A percentile compares a stretch with the other conserved stretches of the same genome.
phyloP scores from a whole-genome alignment of 148 eudicot species.

The Amaranthus cruentus region DNA sequence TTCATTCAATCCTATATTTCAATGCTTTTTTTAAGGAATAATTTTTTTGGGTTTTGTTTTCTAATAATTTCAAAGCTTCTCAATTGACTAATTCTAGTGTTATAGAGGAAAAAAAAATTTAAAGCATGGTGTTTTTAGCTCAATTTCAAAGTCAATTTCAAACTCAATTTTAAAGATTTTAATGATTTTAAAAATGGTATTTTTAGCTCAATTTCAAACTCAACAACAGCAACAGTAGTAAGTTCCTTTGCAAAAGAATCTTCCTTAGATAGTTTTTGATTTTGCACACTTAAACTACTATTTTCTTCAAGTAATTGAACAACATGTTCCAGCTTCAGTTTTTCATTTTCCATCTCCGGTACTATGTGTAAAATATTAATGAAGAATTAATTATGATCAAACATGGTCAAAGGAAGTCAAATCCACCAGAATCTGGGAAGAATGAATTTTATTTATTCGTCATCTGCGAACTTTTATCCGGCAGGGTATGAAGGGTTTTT shows the following conservation, averaged over 20 bases:
- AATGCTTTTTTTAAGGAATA: conserved; percentile 13
- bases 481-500: too few relatives aligned
- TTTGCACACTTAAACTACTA: conserved; percentile 81
- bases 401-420: too few relatives aligned
- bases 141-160: conserved; percentile 38
- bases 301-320: conserved; percentile 60
- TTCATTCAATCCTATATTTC: conserved; percentile 20
- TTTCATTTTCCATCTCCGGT: conserved; percentile 87
- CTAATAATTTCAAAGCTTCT: conserved; percentile 10
- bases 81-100: conserved; percentile 11
- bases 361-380: not conserved
- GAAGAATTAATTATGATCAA: too few relatives aligned
- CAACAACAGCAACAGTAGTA: conserved; percentile 96
- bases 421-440: too few relatives aligned
- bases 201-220: conserved; percentile 43
- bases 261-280: conserved; percentile 86
- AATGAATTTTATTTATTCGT: too few relatives aligned
- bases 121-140: conserved; percentile 21
- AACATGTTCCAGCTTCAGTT: conserved; percentile 61
- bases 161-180: too few relatives aligned
- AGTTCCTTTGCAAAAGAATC: conserved; percentile 94
- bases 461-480: too few relatives aligned
- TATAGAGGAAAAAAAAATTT: conserved; percentile 3
- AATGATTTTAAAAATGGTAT: too few relatives aligned
- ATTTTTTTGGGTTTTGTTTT: conserved; percentile 22